Evolutionary conservation across 2,329 filamentous ascomycete species (phyloP).

Genomic region (Stagonosporopsis chrysanthemi): DNA sequence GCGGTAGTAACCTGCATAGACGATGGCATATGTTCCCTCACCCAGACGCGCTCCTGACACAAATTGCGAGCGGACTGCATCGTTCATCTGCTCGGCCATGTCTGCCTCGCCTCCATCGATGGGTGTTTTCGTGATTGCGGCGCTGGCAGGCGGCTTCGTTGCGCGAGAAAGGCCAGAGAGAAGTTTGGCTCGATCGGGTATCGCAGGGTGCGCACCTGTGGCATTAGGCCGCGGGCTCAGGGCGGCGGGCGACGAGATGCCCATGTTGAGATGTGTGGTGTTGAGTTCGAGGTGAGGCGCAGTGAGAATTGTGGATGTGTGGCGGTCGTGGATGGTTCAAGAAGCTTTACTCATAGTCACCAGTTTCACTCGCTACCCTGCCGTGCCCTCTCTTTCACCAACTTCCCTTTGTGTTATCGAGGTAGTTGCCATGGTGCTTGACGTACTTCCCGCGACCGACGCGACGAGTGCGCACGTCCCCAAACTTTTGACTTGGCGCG

Average conservation of each 20-base stretch:
- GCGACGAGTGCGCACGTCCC: slow-evolving; percentile 31
- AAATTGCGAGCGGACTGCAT: slow-evolving; percentile 76
- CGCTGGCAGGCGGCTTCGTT: slow-evolving; percentile 25
- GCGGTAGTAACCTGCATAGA: slow-evolving; percentile 85
- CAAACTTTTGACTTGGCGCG: slow-evolving; percentile 27
- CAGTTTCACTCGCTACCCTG: not conserved
- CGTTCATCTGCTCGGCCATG: slow-evolving; percentile 58
- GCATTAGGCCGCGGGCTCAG: slow-evolving; percentile 40
- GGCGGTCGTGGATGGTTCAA: not conserved
- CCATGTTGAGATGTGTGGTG: slow-evolving; percentile 28
- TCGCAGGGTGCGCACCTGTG: slow-evolving; percentile 25
- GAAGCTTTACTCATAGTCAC: not conserved
- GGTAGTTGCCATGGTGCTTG: slow-evolving; percentile 8
- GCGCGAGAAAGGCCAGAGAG: slow-evolving; percentile 43
- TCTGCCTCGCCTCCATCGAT: slow-evolving; percentile 41
- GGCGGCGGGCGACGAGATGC: slow-evolving; percentile 32
- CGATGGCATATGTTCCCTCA: slow-evolving; percentile 95
- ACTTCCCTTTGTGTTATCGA: not conserved
- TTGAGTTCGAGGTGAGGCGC: slow-evolving; percentile 14
- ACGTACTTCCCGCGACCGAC: slow-evolving; percentile 11
- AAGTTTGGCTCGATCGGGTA: slow-evolving; percentile 39
- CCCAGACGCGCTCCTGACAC: slow-evolving; percentile 92
- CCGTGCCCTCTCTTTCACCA: slow-evolving; percentile 9
- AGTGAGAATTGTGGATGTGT: not conserved
- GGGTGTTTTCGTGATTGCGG: slow-evolving; percentile 26